Evolutionary conservation across 1,284 basidiomycete genomes (phyloP).

Genomic region (Tausonia pullulans): DNA sequence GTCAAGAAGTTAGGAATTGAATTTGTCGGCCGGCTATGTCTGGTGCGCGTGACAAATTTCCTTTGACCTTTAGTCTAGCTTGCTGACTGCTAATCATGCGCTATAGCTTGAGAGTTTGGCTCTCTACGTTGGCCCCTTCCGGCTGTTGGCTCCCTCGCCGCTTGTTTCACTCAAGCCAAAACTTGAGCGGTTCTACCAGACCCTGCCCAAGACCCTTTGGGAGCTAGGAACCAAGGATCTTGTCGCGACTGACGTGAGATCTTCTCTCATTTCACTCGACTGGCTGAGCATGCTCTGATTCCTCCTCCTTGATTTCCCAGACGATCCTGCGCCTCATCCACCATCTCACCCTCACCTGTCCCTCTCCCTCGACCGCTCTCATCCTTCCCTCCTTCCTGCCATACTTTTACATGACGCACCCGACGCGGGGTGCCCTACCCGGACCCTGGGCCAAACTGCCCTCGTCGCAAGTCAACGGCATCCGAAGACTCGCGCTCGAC

Average conservation of each 20-base stretch:
- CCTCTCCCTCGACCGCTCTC: not conserved
- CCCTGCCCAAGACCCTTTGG: slow-evolving; percentile 70
- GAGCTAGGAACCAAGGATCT: slow-evolving; percentile 56
- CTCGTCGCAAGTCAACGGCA: slow-evolving; percentile 15
- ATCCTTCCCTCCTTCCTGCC: slow-evolving; percentile 45
- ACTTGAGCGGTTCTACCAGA: slow-evolving; percentile 43
- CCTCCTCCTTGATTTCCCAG: slow-evolving; percentile 15
- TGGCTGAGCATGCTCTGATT: slow-evolving; percentile 11
- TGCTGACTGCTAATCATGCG: slow-evolving; percentile 9
- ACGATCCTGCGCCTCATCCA: slow-evolving; percentile 18
- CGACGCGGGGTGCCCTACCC: slow-evolving; percentile 50
- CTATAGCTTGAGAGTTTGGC: slow-evolving; percentile 50
- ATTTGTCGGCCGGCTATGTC: slow-evolving; percentile 54
- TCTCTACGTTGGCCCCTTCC: slow-evolving; percentile 46
- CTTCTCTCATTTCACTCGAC: slow-evolving; percentile 25
- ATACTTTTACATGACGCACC: slow-evolving; percentile 63
- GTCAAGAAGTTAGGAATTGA: slow-evolving; percentile 55
- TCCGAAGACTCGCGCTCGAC: slow-evolving; percentile 43
- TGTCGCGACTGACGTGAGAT: slow-evolving; percentile 44
- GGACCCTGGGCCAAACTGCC: slow-evolving; percentile 65
- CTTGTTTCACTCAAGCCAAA: slow-evolving; percentile 22
- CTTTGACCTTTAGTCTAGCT: slow-evolving; percentile 1
- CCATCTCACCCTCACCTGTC: slow-evolving; percentile 3
- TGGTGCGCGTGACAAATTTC: slow-evolving; percentile 41
- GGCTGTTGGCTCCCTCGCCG: slow-evolving; percentile 26